Percentiles rank a stretch among this genome's conserved stretches.
phyloP scores from a whole-genome alignment of 2,329 filamentous ascomycete genomes.

The Botrytis squamosa region DNA sequence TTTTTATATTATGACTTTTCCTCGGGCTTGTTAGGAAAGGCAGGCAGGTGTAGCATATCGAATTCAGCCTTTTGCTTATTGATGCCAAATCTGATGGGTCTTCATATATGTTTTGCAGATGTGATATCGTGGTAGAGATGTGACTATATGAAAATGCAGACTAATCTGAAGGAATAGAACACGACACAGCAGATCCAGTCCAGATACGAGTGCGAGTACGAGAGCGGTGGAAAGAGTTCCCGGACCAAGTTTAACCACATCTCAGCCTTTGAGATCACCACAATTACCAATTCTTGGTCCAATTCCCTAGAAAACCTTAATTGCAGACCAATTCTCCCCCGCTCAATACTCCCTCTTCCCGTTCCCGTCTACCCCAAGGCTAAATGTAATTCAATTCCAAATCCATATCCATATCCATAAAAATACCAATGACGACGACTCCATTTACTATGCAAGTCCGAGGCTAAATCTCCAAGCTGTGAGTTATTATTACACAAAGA shows the following conservation, averaged over 20 bases:
- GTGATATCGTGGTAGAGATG: background rate
- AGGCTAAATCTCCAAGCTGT: conserved; percentile 2
- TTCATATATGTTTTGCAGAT: background rate
- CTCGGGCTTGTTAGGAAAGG: conserved; percentile 22
- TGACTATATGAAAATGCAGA: conserved; percentile 1
- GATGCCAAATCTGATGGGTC: conserved; percentile 9
- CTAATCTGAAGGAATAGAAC: background rate
- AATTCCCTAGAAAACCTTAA: background rate
- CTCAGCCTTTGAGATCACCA: background rate
- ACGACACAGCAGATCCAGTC: background rate
- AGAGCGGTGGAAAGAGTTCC: background rate
- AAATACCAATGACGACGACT: conserved; percentile 1
- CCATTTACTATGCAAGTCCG: conserved; percentile 3
- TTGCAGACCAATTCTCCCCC: background rate
- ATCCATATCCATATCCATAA: conserved; percentile 1
- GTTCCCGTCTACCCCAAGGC: background rate
- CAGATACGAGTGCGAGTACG: background rate
- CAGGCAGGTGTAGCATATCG: conserved; percentile 24
- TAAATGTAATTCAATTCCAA: conserved; percentile 4
- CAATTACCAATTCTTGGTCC: conserved; percentile 13
- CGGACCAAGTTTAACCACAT: background rate
- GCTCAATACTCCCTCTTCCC: background rate
- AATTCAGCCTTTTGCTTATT: conserved; percentile 22
- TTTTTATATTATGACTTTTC: conserved; percentile 21
- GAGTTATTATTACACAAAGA: background rate